Percentiles rank a stretch among this genome's conserved stretches.
phyloP scores from a whole-genome alignment of 345 rosid genomes.

The Hibiscus syriacus region DNA sequence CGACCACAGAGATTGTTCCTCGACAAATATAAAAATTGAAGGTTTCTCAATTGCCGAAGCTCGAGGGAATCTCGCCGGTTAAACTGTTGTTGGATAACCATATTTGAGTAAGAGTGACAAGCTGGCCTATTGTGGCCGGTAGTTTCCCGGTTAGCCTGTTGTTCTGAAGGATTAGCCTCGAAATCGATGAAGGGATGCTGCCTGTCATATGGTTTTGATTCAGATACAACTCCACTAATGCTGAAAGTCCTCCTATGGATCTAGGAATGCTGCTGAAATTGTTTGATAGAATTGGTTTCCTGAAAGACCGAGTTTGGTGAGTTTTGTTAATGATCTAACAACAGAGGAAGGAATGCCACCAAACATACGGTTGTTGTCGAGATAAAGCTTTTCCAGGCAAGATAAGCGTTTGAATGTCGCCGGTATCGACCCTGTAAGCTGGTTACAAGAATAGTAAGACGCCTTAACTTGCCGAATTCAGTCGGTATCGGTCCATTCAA shows the following conservation, averaged over 20 bases:
- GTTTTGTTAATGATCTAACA: constrained; percentile 21
- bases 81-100: constrained; percentile 43
- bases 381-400: constrained; percentile 27
- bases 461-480: constrained; percentile 32
- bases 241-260: constrained; percentile 33
- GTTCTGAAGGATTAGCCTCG: constrained; percentile 47
- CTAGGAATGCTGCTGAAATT: constrained; percentile 34
- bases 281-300: constrained; percentile 32
- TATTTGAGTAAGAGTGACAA: constrained; percentile 42
- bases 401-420: constrained; percentile 24
- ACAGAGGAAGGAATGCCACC: constrained; percentile 26
- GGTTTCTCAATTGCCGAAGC: constrained; percentile 37
- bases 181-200: constrained; percentile 40
- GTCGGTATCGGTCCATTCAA: constrained; percentile 38
- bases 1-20: constrained; percentile 37
- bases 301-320: constrained; percentile 42
- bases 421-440: constrained; percentile 40
- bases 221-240: constrained; percentile 30
- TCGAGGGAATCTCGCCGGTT: constrained; percentile 38
- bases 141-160: constrained; percentile 45
- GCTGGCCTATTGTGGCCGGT: constrained; percentile 43
- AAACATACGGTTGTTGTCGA: constrained; percentile 31
- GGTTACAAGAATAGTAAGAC: constrained; percentile 35
- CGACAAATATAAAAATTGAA: constrained; percentile 44
- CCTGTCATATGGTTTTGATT: constrained; percentile 40